Evolutionary conservation across 176 grass and related monocot genomes (phyloP).

Genomic region (Rhynchospora pubera): DNA sequence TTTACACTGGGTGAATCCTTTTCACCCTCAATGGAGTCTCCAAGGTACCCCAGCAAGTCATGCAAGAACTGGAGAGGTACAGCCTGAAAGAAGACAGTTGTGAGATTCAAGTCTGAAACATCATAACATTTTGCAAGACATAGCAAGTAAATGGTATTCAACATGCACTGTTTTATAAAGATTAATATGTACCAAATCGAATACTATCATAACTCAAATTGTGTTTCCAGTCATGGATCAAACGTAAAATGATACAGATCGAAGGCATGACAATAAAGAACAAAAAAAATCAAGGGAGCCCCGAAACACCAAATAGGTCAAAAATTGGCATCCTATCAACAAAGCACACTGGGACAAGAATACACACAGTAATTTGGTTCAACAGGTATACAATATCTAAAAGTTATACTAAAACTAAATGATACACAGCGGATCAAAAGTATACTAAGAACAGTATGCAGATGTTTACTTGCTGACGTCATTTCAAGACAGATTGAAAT

Average conservation of each 20-base stretch:
- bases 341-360: neutral
- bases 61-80: slow-evolving; percentile 93
- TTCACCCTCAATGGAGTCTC: slow-evolving; percentile 57
- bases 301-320: neutral
- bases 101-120: neutral
- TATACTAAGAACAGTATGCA: neutral
- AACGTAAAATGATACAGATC: neutral
- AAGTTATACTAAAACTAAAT: neutral
- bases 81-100: slow-evolving; percentile 39
- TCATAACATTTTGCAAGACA: neutral
- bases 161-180: neutral
- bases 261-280: neutral
- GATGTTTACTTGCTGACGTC: neutral
- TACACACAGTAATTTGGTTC: neutral
- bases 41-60: slow-evolving; percentile 77
- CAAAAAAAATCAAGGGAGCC: neutral
- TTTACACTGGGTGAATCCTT: slow-evolving; percentile 62
- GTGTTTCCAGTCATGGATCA: neutral
- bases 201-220: neutral
- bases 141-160: neutral
- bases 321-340: neutral
- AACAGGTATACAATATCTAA: neutral
- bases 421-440: neutral
- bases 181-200: neutral
- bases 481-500: neutral